A percentile compares a stretch with the other conserved stretches of the same genome.
Conservation (phyloP, 2,329 filamentous ascomycete genomes). For the Geosmithia putterillii region DNA sequence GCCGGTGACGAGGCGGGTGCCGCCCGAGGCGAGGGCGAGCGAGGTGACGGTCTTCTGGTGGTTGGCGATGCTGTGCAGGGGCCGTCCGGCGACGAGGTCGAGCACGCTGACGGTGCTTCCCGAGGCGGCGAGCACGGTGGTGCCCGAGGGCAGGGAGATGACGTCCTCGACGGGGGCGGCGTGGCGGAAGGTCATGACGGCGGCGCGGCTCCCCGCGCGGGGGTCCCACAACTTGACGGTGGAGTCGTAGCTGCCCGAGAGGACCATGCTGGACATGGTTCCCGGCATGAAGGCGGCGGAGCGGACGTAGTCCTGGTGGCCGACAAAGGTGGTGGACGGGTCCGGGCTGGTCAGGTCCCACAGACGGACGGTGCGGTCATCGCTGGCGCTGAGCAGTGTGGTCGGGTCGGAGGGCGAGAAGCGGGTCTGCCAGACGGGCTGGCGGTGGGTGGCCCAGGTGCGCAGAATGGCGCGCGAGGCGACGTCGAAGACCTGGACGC, state of each 20-base stretch:
- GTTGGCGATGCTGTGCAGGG: conserved; percentile 75
- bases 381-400: conserved; percentile 74
- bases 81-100: conserved; percentile 83
- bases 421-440: conserved; percentile 82
- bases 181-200: conserved; percentile 92
- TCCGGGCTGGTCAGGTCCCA: conserved; percentile 84
- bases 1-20: conserved; percentile 71
- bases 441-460: conserved; percentile 90
- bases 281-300: conserved; percentile 76
- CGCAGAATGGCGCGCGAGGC: conserved; percentile 80
- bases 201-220: conserved; percentile 48
- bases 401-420: conserved; percentile 89
- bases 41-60: conserved; percentile 97
- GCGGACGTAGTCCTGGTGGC: conserved; percentile 88
- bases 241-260: conserved; percentile 89
- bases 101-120: conserved; percentile 83
- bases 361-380: conserved; percentile 82
- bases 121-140: conserved; percentile 72
- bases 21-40: conserved; percentile 69
- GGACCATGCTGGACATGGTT: conserved; percentile 58
- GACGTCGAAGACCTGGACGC: conserved; percentile 91
- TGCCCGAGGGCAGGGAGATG: conserved; percentile 77
- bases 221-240: conserved; percentile 93
- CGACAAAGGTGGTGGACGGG: conserved; percentile 66
- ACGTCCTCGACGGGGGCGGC: conserved; percentile 79